Evolutionary conservation across 2,329 filamentous ascomycete genomes (phyloP).

Genomic region (Curvularia hawaiiensis): DNA sequence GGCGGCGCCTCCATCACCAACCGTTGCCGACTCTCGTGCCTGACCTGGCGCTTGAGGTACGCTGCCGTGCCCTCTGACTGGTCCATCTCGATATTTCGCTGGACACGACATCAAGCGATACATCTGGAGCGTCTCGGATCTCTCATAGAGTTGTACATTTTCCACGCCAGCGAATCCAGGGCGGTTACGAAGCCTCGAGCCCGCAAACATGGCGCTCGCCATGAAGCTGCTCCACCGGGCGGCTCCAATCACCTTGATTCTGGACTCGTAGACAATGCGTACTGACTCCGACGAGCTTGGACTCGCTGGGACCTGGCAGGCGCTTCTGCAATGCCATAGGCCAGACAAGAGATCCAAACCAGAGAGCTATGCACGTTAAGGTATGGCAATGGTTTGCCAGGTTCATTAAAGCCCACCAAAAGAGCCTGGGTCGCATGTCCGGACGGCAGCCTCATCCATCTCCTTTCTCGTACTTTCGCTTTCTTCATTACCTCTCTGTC

Average conservation of each 20-base stretch:
- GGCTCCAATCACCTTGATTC: constrained; percentile 42
- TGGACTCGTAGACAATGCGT: constrained; percentile 27
- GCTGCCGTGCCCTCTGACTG: constrained; percentile 33
- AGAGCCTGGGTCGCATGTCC: constrained; percentile 36
- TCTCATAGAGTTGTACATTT: constrained; percentile 42
- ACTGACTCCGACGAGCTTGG: constrained; percentile 32
- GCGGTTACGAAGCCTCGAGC: constrained; percentile 43
- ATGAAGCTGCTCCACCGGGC: constrained; percentile 30
- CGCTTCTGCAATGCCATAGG: constrained; percentile 35
- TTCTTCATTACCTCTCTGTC: constrained; percentile 16
- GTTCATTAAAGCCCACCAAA: constrained; percentile 25
- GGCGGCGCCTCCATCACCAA: constrained; percentile 18
- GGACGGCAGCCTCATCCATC: constrained; percentile 24
- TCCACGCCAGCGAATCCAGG: constrained; percentile 43
- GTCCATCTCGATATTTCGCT: constrained; percentile 29
- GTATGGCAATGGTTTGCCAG: constrained; percentile 30
- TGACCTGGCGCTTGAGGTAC: constrained; percentile 31
- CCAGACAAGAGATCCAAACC: constrained; percentile 18
- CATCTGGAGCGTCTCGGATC: constrained; percentile 45
- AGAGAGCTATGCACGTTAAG: constrained; percentile 33
- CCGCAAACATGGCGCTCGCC: constrained; percentile 41
- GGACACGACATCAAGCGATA: constrained; percentile 36
- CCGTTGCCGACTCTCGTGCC: constrained; percentile 28
- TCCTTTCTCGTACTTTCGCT: constrained; percentile 21
- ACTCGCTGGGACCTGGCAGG: constrained; percentile 33